A percentile compares a stretch with the other conserved stretches of the same genome.
Evolutionary conservation across 2,329 filamentous ascomycete species (phyloP).

Genomic region (Sporothrix dimorphospora): DNA sequence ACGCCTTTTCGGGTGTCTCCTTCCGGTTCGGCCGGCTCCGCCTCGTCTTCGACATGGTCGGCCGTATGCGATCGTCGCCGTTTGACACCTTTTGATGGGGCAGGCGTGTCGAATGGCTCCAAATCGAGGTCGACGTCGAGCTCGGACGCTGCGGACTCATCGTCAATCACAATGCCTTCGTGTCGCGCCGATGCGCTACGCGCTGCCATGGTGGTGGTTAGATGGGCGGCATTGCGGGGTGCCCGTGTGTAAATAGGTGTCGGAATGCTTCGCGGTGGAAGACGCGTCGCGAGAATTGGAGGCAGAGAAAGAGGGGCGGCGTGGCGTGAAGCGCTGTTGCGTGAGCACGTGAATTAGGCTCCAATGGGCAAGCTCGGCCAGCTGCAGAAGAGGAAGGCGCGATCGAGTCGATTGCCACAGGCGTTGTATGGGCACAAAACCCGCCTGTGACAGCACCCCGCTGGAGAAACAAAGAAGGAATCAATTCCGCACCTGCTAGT

Average conservation of each 20-base stretch:
- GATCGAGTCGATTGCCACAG: not conserved
- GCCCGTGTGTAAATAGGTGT: not conserved
- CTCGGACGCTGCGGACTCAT: conserved; percentile 28
- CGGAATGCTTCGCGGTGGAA: not conserved
- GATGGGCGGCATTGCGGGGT: not conserved
- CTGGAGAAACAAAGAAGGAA: conserved; percentile 14
- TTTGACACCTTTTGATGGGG: conserved; percentile 24
- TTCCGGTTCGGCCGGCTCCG: conserved; percentile 20
- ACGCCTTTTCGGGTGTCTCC: not conserved
- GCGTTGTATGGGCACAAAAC: not conserved
- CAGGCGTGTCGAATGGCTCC: conserved; percentile 22
- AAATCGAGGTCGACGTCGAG: not conserved
- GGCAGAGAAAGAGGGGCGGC: not conserved
- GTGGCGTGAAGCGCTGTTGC: conserved; percentile 23
- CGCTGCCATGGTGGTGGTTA: conserved; percentile 29
- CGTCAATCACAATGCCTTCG: conserved; percentile 26
- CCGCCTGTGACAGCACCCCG: not conserved
- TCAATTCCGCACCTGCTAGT: conserved; percentile 19
- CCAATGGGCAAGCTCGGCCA: not conserved
- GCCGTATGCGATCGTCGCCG: conserved; percentile 38
- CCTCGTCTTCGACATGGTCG: conserved; percentile 33
- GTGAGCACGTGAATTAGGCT: conserved; percentile 27
- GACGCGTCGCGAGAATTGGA: conserved; percentile 11
- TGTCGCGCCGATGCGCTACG: conserved; percentile 7
- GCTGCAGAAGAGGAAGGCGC: not conserved